These are phyloP conservation scores for Monilinia vaccinii-corymbosi DNA, from an alignment of 2,329 filamentous ascomycete genomes.

Conservation along the genomic window DNA sequence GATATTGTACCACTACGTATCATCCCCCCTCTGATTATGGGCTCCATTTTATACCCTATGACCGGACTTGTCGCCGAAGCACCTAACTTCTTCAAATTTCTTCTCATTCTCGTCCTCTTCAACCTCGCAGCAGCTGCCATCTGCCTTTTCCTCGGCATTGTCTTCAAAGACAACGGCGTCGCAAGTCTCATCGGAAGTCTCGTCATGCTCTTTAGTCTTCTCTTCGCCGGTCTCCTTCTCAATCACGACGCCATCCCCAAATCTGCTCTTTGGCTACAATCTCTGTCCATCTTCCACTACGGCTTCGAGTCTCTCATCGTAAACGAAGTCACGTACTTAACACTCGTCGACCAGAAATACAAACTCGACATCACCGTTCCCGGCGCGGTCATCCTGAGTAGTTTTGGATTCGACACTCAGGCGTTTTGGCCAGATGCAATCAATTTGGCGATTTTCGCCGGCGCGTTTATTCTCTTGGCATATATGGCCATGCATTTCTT, in stretches of 20 bases:
- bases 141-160: constrained; percentile 91
- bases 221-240: constrained; percentile 88
- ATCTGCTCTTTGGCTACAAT: constrained; percentile 82
- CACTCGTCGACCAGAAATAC: constrained; percentile 87
- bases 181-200: constrained; percentile 90
- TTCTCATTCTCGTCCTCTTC: constrained; percentile 87
- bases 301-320: constrained; percentile 94
- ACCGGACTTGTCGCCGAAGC: constrained; percentile 79
- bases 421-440: constrained; percentile 79
- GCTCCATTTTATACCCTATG: constrained; percentile 95
- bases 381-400: constrained; percentile 85
- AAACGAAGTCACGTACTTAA: constrained; percentile 88
- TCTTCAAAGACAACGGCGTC: constrained; percentile 84
- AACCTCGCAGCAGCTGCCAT: constrained; percentile 91
- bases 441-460: constrained; percentile 74
- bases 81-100: constrained; percentile 80
- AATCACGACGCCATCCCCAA: constrained; percentile 90
- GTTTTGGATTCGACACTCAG: constrained; percentile 85
- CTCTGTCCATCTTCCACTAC: constrained; percentile 95
- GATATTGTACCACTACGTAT: constrained; percentile 92
- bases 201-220: constrained; percentile 93
- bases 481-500: constrained; percentile 90
- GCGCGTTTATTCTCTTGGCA: constrained; percentile 74
- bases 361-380: constrained; percentile 94
- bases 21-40: constrained; percentile 90